These are phyloP conservation scores for Fusarium nurragi DNA, from an alignment of 2,329 filamentous ascomycete genomes.

Conservation along the genomic window DNA sequence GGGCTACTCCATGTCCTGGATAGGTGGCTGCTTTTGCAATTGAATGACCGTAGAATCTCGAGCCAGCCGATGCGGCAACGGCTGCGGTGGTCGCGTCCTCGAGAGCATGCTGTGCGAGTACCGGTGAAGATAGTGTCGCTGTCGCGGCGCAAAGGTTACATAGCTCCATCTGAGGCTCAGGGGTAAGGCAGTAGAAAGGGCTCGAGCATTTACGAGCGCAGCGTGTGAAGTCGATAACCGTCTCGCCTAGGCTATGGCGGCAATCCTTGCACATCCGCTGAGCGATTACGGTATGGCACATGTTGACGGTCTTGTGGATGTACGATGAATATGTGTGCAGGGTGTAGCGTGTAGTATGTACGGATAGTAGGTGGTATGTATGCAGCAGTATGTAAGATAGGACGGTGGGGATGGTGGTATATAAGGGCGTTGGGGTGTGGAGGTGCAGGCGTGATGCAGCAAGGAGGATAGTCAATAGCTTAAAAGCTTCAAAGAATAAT, in stretches of 20 bases:
- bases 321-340: constrained; percentile 3
- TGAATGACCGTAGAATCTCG: constrained; percentile 32
- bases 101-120: constrained; percentile 39
- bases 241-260: constrained; percentile 43
- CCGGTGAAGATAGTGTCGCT: constrained; percentile 39
- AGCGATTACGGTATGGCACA: constrained; percentile 46
- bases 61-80: constrained; percentile 14
- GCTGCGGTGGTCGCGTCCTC: constrained; percentile 21
- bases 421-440: not conserved
- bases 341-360: constrained; percentile 1
- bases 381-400: not conserved
- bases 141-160: constrained; percentile 40
- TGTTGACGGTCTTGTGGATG: constrained; percentile 31
- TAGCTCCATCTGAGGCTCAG: constrained; percentile 42
- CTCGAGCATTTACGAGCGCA: constrained; percentile 46
- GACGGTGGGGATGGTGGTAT: not conserved
- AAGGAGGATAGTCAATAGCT: not conserved
- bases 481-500: constrained; percentile 20
- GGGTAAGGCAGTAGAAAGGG: constrained; percentile 45
- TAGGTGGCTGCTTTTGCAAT: constrained; percentile 31
- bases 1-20: constrained; percentile 22
- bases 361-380: not conserved
- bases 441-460: constrained; percentile 3
- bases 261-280: constrained; percentile 46
- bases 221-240: constrained; percentile 44